phyloP scores from a whole-genome alignment of 2,329 filamentous ascomycete species.

The Alternaria dauci region DNA sequence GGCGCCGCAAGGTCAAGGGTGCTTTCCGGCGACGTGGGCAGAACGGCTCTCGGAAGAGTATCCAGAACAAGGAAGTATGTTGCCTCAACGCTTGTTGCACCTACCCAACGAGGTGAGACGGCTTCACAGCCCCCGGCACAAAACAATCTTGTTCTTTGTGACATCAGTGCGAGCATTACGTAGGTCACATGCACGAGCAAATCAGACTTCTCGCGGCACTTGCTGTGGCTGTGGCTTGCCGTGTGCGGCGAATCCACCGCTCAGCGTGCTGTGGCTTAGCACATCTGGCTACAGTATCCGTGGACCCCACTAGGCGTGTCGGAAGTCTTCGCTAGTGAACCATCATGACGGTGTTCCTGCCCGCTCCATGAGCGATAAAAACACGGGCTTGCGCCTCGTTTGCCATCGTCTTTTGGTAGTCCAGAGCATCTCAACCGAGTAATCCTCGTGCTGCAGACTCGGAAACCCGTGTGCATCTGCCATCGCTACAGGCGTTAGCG shows the following conservation, averaged over 20 bases:
- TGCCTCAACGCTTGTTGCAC: constrained; percentile 14
- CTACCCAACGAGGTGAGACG: neutral
- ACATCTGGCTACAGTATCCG: constrained; percentile 17
- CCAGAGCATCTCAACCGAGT: constrained; percentile 16
- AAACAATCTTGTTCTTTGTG: constrained; percentile 7
- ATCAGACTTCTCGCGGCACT: constrained; percentile 33
- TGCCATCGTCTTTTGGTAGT: constrained; percentile 25
- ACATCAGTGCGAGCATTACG: constrained; percentile 10
- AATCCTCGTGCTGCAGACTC: constrained; percentile 29
- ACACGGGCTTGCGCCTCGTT: constrained; percentile 22
- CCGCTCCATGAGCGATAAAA: constrained; percentile 17
- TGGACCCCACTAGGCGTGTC: neutral
- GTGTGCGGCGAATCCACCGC: constrained; percentile 31
- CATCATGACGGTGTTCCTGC: constrained; percentile 21
- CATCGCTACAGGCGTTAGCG: constrained; percentile 32
- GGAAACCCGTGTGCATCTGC: constrained; percentile 25
- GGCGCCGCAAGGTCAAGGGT: constrained; percentile 26
- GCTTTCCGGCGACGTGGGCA: constrained; percentile 15
- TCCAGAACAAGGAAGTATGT: constrained; percentile 10
- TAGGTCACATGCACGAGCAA: constrained; percentile 20
- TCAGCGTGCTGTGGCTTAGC: constrained; percentile 25
- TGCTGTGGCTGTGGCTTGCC: constrained; percentile 25
- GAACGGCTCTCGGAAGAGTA: constrained; percentile 15
- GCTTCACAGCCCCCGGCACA: neutral
- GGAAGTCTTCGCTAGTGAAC: constrained; percentile 14